Evolutionary conservation across 805 yeast species (phyloP).

Genomic region (Ogataea salicorniae): DNA sequence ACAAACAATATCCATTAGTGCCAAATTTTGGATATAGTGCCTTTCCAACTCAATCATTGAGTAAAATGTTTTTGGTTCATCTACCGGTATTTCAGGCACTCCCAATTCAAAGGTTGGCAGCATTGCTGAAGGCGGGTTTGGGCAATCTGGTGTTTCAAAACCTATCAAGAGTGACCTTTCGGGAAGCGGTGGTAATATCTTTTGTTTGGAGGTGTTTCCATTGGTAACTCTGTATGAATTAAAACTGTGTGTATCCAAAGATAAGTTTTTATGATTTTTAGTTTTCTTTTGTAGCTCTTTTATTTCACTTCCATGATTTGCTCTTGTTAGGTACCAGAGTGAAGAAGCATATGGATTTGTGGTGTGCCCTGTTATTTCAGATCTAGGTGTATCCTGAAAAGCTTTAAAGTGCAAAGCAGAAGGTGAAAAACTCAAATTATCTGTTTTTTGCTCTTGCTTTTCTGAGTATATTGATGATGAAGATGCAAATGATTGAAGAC

Average conservation of each 20-base stretch:
- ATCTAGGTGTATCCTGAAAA: neutral
- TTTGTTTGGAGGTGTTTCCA: neutral
- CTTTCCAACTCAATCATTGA: conserved; percentile 31
- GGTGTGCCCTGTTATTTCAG: neutral
- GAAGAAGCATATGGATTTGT: conserved; percentile 40
- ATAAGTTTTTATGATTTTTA: conserved; percentile 1
- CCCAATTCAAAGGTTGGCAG: neutral
- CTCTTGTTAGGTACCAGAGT: conserved; percentile 34
- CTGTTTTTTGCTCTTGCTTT: neutral
- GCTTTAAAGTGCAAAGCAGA: too few species aligned
- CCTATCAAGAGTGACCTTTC: neutral
- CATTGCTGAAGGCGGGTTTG: neutral
- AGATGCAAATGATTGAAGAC: conserved; percentile 1
- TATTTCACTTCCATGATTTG: conserved; percentile 33
- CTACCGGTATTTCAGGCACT: too few species aligned
- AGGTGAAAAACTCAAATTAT: too few species aligned
- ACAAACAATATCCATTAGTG: conserved; percentile 28
- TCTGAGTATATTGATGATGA: conserved; percentile 17
- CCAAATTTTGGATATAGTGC: conserved; percentile 28
- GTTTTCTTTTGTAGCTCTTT: conserved; percentile 24
- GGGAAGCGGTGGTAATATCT: conserved; percentile 3
- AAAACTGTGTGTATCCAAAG: neutral
- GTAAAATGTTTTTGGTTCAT: neutral
- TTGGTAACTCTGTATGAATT: neutral
- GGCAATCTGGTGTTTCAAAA: neutral